A percentile compares a stretch with the other conserved stretches of the same genome.
Evolutionary conservation across 805 yeast species (phyloP).

Genomic region (Lipomyces mesembrius): DNA sequence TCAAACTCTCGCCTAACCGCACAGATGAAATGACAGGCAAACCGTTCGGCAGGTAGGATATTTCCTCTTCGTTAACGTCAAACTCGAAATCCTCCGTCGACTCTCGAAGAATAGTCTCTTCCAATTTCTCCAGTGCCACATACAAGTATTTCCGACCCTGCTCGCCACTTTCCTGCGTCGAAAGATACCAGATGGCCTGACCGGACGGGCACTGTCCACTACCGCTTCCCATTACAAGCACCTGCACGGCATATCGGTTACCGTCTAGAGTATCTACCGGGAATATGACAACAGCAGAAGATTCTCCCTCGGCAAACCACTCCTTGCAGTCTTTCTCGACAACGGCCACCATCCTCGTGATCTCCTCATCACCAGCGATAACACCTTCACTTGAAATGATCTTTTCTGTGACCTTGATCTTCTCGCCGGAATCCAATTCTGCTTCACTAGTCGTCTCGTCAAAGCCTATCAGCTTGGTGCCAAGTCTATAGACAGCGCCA

Average conservation of each 20-base stretch:
- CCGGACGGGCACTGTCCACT: conserved; percentile 86
- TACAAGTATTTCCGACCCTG: conserved; percentile 79
- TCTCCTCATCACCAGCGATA: conserved; percentile 52
- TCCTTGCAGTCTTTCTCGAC: conserved; percentile 86
- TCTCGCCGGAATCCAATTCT: conserved; percentile 63
- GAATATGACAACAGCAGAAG: conserved; percentile 86
- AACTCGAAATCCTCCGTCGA: conserved; percentile 62
- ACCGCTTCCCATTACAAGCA: conserved; percentile 82
- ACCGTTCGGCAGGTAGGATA: conserved; percentile 60
- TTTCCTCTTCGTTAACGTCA: conserved; percentile 60
- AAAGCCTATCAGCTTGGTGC: conserved; percentile 65
- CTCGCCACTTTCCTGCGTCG: conserved; percentile 68
- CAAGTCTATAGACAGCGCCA: conserved; percentile 89
- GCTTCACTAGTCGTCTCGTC: conserved; percentile 73
- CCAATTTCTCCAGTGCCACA: conserved; percentile 79
- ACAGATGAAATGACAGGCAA: conserved; percentile 76
- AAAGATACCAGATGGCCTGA: conserved; percentile 87
- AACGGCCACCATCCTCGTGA: conserved; percentile 77
- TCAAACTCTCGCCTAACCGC: conserved; percentile 82
- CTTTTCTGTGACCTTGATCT: conserved; percentile 76
- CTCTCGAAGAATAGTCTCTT: conserved; percentile 79
- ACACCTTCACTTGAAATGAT: conserved; percentile 58
- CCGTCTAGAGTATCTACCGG: conserved; percentile 79
- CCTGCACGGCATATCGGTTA: conserved; percentile 80
- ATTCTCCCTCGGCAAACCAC: conserved; percentile 88